Evolutionary conservation across 73 alveolate genomes (phyloP), one percentile per base, ranked within the genome.

Genomic region (Paramecium octaurelia): DNA sequence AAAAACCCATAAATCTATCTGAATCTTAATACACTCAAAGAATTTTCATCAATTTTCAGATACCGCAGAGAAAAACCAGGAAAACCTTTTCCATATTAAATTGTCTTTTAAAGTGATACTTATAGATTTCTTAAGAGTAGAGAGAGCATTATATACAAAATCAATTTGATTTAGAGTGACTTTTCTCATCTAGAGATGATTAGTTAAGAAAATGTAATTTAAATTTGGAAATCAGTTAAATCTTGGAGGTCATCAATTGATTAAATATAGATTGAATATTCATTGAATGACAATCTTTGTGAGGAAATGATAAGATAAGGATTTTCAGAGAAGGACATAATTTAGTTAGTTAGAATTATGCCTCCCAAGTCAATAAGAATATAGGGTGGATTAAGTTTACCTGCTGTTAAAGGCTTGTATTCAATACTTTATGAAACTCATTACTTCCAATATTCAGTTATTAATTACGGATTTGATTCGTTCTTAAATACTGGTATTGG

Each of bases 401-500:
- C 38, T 0, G 88, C 88, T 12, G 46, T 75, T 0, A 75, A 75
- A 36, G 88, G 88, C 10, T 23, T 75, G 6, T 75, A 75, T 18
- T 38, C 88, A 0, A 12, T 75, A 12, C 60, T 75, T 75, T 75
- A 42, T 16, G 88, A 75, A 0, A 12, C 68, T 16, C 46, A 75
- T 10, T 38, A 75, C 27, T 75, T 75, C 36, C 18, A 75, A 75
- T 75, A 35, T 20, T 75, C 88, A 0, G 18, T 5, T 0, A 20
- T 75, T 35, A 38, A 35, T 18, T 75, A 75, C n/a, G 36, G 46
- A 3, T 35, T 75, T 35, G 69, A 75, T 42, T 21, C 38, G 9
- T 75, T 75, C n/a, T 42, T 75, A 75, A 75, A 75, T 75, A 75
- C 46, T 16, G 88, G 88, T 35, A 75, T 75, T 3, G 88, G 88